A percentile compares a stretch with the other conserved stretches of the same genome.
Evolutionary conservation across 2,329 filamentous ascomycete species (phyloP).

Genomic region (Calonectria pauciramosa): DNA sequence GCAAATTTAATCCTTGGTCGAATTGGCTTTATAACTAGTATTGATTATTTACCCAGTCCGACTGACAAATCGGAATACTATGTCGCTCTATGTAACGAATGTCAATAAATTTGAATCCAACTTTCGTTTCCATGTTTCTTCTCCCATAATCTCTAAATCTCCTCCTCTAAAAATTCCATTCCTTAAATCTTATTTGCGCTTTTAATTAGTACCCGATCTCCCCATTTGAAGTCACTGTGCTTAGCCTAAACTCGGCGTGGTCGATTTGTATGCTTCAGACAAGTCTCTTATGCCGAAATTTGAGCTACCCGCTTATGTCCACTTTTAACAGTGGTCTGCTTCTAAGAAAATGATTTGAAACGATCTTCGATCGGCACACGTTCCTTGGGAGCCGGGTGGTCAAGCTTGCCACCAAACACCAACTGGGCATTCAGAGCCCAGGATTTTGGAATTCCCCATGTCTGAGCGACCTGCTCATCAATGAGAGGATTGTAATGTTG

Average conservation of each 20-base stretch:
- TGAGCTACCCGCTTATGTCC: no score
- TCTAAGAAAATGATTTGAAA: constrained; percentile 2
- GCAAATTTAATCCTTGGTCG: no score
- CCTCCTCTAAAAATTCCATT: background rate
- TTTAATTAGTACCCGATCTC: no score
- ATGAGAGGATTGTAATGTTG: constrained; percentile 30
- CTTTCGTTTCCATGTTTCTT: no score
- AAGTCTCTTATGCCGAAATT: background rate
- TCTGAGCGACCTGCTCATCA: constrained; percentile 24
- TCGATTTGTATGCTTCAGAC: background rate
- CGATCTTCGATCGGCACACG: background rate
- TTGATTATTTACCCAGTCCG: no score
- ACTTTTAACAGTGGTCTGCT: no score
- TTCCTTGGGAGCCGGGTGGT: background rate
- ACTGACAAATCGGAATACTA: background rate
- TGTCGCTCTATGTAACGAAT: no score
- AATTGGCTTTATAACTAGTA: no score
- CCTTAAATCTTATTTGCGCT: background rate
- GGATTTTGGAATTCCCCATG: constrained; percentile 28
- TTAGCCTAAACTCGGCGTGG: background rate
- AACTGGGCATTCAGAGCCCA: constrained; percentile 32
- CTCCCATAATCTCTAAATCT: no score
- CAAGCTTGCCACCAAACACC: constrained; percentile 24
- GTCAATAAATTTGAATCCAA: no score
- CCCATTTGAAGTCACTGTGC: background rate